Evolutionary conservation across 1,284 basidiomycete species (phyloP), one percentile per base, ranked within the genome.

Genomic region (Melanopsichium pennsylvanicum): DNA sequence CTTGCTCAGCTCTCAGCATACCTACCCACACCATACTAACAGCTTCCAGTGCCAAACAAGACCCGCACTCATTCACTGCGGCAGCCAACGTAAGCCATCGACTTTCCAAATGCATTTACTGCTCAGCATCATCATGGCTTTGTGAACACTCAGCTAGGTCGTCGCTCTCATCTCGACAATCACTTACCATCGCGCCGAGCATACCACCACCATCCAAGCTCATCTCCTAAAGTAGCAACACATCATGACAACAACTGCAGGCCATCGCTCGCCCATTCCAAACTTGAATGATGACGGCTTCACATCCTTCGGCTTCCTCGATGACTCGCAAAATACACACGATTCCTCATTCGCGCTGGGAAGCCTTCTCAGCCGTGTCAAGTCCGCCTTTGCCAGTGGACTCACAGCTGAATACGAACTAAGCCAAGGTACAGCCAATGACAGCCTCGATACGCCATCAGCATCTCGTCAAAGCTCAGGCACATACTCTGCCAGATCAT

Each of bases 281-380:
- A 11, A 39, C 6, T 23, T 41, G 16, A 31, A 31, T 12, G 50
- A 45, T 21, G 46, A 54, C 7, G 56, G 61, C 13, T 32, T 70
- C 36, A 70, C 62, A 27, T 73, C 78, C 13, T 79, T 80, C 26
- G 71, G 71, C 21, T 74, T 80, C 23, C 67, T 80, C 10, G 45
- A 72, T 37, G 75, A 79, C 25, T 48, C 51, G 2, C 70, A 74
- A 15, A 70, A 77, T 21, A 41, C 52, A 11, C 58, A 59, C 2
- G 61, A 77, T 16, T 50, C 63, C 10, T 39, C 66, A 5, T 77
- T 75, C 34, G 73, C 69, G 3, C 70, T 78, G 16, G 58, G 72
- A 18, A 56, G 52, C 23, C 61, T 80, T n/a, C 70, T 80, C 35
- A 69, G 56, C 27, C 66, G 76, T 11, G 74, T 80, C 55, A 74